Evolutionary conservation across 495 filamentous ascomycete species (phyloP).

Genomic region (Neurospora hispaniola): DNA sequence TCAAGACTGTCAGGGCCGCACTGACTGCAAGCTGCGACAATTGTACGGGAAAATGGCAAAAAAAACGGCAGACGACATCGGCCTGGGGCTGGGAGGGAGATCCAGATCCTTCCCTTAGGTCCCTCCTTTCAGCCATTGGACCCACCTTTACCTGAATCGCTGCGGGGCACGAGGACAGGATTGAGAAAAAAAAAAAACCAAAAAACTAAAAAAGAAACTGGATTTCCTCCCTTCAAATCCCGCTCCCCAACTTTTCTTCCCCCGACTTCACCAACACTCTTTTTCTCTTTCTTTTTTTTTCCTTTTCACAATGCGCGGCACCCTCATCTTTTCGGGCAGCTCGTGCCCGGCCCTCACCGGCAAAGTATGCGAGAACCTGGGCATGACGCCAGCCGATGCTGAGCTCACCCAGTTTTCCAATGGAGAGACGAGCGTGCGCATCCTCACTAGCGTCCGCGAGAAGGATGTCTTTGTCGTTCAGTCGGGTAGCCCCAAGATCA

Average conservation of each 20-base stretch:
- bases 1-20: background rate
- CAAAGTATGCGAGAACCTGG: conserved; percentile 49
- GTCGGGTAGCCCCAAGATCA: conserved; percentile 92
- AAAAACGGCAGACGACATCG: background rate
- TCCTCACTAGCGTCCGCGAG: conserved; percentile 86
- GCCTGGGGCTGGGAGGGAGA: background rate
- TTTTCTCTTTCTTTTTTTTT: background rate
- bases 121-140: background rate
- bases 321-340: conserved; percentile 46
- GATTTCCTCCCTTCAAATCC: conserved; percentile 1
- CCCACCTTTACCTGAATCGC: background rate
- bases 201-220: background rate
- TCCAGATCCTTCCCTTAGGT: background rate
- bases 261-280: background rate
- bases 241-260: conserved; percentile 5
- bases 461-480: conserved; percentile 99
- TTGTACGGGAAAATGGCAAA: background rate
- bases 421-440: conserved; percentile 93
- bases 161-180: background rate
- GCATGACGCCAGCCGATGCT: conserved; percentile 45
- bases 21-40: background rate
- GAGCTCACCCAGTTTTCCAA: conserved; percentile 52
- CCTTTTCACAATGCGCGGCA: conserved; percentile 39
- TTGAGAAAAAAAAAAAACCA: conserved; percentile 4
- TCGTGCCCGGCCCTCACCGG: conserved; percentile 45